Conservation (phyloP, 495 filamentous ascomycete genomes). For the Neurospora terricola region DNA sequence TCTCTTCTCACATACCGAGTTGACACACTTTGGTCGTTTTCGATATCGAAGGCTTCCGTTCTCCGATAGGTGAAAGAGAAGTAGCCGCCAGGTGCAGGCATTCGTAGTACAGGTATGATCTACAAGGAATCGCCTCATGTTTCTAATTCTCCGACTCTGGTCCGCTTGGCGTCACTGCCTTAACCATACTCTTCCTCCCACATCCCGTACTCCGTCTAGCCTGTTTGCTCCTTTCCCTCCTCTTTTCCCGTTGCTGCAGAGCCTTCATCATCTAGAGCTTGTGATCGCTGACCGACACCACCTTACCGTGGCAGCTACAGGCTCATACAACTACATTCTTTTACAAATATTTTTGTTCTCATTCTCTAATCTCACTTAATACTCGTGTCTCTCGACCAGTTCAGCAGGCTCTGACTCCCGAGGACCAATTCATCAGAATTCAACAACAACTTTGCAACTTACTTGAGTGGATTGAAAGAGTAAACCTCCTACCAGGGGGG, state of each 20-base stretch:
- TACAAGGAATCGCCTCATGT: constrained; percentile 33
- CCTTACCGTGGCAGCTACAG: constrained; percentile 31
- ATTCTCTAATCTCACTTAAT: constrained; percentile 14
- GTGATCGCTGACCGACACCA: constrained; percentile 34
- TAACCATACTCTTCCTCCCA: constrained; percentile 36
- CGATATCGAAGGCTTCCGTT: background rate
- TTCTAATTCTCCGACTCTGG: constrained; percentile 22
- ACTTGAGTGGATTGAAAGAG: too few relatives aligned
- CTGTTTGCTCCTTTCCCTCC: constrained; percentile 18
- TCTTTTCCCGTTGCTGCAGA: constrained; percentile 23
- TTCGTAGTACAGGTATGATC: constrained; percentile 43
- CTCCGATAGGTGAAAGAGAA: constrained; percentile 8
- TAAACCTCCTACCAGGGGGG: too few relatives aligned
- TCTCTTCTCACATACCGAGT: constrained; percentile 1
- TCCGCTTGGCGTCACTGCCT: constrained; percentile 26
- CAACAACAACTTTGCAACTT: constrained; percentile 8
- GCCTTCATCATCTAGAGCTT: constrained; percentile 20
- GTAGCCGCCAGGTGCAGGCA: constrained; percentile 33
- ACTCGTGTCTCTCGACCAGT: constrained; percentile 25
- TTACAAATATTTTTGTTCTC: too few relatives aligned
- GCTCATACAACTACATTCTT: constrained; percentile 29
- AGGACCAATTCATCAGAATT: background rate
- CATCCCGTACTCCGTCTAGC: constrained; percentile 23
- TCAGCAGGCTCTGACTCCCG: constrained; percentile 51
- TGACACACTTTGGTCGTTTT: background rate